These are phyloP conservation scores for Colletotrichum plurivorum DNA, from an alignment of 2,329 filamentous ascomycete species.

Conservation along the genomic window DNA sequence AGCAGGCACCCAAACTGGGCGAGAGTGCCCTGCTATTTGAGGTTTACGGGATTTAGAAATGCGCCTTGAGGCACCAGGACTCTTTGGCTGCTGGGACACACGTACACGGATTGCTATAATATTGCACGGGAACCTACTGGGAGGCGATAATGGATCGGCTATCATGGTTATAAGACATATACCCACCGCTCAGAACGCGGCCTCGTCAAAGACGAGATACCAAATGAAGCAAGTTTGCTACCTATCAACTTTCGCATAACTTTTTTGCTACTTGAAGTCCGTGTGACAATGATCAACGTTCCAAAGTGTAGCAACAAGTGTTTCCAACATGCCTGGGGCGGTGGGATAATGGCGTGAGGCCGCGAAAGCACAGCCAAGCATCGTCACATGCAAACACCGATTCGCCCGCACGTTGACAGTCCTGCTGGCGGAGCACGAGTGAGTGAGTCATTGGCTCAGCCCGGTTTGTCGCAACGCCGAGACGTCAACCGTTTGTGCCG, in stretches of 20 bases:
- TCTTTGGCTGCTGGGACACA: slow-evolving; percentile 28
- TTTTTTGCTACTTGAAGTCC: too few relatives aligned
- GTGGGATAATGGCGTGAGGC: slow-evolving; percentile 1
- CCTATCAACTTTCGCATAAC: not conserved
- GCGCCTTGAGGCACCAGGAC: slow-evolving; percentile 36
- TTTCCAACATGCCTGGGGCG: not conserved
- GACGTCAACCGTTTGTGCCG: not conserved
- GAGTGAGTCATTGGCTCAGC: slow-evolving; percentile 13
- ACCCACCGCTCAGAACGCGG: slow-evolving; percentile 33
- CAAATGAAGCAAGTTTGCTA: not conserved
- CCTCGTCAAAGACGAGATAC: slow-evolving; percentile 17
- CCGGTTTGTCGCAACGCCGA: slow-evolving; percentile 15
- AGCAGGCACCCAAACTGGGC: not conserved
- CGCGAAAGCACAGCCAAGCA: not conserved
- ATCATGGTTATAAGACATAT: slow-evolving; percentile 24
- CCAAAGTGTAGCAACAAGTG: not conserved
- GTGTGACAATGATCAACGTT: not conserved
- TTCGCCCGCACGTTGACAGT: too few relatives aligned
- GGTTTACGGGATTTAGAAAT: slow-evolving; percentile 24
- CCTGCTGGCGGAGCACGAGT: not conserved
- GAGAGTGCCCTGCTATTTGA: slow-evolving; percentile 7
- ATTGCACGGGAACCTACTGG: slow-evolving; percentile 5
- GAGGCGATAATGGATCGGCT: slow-evolving; percentile 6
- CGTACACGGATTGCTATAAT: slow-evolving; percentile 17
- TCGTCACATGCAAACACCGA: slow-evolving; percentile 11